Evolutionary conservation across 2,329 filamentous ascomycete genomes (phyloP), one percentile per base, ranked within the genome.

Genomic region (Fusarium algeriense): DNA sequence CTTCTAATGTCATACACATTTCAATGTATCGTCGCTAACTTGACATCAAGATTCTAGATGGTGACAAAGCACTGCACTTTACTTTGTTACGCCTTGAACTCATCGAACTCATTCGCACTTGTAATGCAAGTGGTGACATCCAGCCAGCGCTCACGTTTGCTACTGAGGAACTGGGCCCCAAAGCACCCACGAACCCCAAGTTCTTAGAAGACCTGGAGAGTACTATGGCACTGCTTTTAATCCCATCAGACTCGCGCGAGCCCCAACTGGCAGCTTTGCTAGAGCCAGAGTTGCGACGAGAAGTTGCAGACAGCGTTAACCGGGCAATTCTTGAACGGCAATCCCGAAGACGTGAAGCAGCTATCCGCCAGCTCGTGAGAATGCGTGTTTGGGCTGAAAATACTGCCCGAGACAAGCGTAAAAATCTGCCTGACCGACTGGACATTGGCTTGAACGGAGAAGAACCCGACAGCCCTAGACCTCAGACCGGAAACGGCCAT

Each of bases 221-320:
- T 78, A 98, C 96, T 0, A 97, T 99, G 91, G 92, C 94, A 1
- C 87, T 99, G 43, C 85, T 99, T 41, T 92, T 99, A 45, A 97
- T 98, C 75, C 91, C 93, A 2, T 87, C 89, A n/a, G 92, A 96
- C 57, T 91, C 89, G 56, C 87, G 98, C 40, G 89, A 93, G 46
- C 90, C 93, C 5, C 90, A 93, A 52, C 85, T 98, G 35, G 90
- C 91, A 40, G 89, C 89, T 49, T 85, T 99, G 32, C 84, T 99
- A 20, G 88, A 97, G 73, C 93, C 95, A 5, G 88, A 90, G 50
- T 86, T 98, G 46, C 90, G 96, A 67, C 90, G 91, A 73, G 89
- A 91, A 45, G 94, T 98, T n/a, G 96, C 96, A 7, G 91, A 91
- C 67, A 88, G 88, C 74, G 96, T 99, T 58, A 99, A 99, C 78